Evolutionary conservation across 805 yeast species (phyloP), one percentile per base, ranked within the genome.

Genomic region (Limtongia smithiae): DNA sequence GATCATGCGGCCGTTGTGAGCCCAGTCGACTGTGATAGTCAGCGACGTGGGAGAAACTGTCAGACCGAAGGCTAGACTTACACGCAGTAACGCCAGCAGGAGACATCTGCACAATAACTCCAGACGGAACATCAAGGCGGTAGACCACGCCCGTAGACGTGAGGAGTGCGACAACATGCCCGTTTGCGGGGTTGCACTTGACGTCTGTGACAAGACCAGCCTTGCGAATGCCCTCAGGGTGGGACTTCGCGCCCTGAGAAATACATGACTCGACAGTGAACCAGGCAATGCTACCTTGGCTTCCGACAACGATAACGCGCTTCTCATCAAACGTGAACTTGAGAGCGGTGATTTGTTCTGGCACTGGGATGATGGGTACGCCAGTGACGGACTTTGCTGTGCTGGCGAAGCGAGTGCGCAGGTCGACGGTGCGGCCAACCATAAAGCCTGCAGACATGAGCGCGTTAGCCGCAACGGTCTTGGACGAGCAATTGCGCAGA

Each of bases 1-100:
- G 31, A 64, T n/a, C 31, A 52, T 54, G 31, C 56, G 48, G 20
- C 68, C 68, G 27, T 55, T 45, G 3, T 51, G 53, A 3, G 67
- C 57, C 67, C 66, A 65, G n/a, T 51, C 56, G 24, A 51, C 52
- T 44, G 27, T 8, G 49, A 9, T 4, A n/a, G 17, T 7, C 18
- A 20, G 40, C 42, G n/a, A 5, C 18, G 11, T 24, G 12, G 41
- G 9, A 9, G 25, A 15, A 7, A 37, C n/a, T 12, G 17, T 37
- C 30, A 24, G 17, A 43, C 32, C n/a, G 25, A 20, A 17, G 22
- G 8, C 17, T 18, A 30, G 37, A 27, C 42, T 38, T 38, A 37
- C 49, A 36, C 14, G 49, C 48, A 17, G 50, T 25, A 22, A 15
- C 24, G 12, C 22, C 30, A 12, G 17, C 25, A 8, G 21, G 14